Percentiles rank a stretch among this genome's conserved stretches.
phyloP scores from a whole-genome alignment of 2,329 filamentous ascomycete genomes.

The Claviceps sp. region DNA sequence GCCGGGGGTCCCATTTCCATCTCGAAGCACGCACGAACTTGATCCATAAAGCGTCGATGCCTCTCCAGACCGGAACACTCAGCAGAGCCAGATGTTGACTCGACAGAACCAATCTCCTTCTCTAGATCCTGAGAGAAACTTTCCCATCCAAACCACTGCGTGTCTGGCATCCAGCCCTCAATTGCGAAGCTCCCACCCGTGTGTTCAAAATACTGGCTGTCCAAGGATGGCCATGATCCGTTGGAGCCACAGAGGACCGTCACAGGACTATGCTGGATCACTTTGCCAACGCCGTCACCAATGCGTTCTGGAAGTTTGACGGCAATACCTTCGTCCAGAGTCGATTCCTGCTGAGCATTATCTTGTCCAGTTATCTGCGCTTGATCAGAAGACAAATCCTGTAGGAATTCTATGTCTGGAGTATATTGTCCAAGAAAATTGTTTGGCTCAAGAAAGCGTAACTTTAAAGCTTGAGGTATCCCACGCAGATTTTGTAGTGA shows the following conservation, averaged over 20 bases:
- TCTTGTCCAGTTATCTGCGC: background rate
- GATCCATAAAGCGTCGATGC: conserved; percentile 13
- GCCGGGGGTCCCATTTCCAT: conserved; percentile 31
- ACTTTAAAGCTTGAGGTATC: background rate
- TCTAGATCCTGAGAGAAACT: conserved; percentile 17
- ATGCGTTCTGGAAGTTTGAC: background rate
- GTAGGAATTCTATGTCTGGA: background rate
- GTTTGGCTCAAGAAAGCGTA: conserved; percentile 6
- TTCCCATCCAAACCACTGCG: conserved; percentile 22
- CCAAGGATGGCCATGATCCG: conserved; percentile 20
- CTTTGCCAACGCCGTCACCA: background rate
- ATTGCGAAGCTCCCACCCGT: conserved; percentile 27
- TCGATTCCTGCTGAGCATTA: background rate
- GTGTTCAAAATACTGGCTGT: conserved; percentile 22
- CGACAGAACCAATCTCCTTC: conserved; percentile 7
- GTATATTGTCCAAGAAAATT: conserved; percentile 4
- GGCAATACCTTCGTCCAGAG: background rate
- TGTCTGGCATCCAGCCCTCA: conserved; percentile 30
- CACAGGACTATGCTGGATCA: background rate
- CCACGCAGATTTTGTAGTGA: background rate
- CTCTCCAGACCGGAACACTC: conserved; percentile 4
- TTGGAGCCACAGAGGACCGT: conserved; percentile 12
- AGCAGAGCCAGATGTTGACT: background rate
- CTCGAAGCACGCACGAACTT: conserved; percentile 26
- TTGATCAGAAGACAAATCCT: background rate